Evolutionary conservation across 1,139 yeast genomes (phyloP).

Genomic region (Geotrichum macrosporum): DNA sequence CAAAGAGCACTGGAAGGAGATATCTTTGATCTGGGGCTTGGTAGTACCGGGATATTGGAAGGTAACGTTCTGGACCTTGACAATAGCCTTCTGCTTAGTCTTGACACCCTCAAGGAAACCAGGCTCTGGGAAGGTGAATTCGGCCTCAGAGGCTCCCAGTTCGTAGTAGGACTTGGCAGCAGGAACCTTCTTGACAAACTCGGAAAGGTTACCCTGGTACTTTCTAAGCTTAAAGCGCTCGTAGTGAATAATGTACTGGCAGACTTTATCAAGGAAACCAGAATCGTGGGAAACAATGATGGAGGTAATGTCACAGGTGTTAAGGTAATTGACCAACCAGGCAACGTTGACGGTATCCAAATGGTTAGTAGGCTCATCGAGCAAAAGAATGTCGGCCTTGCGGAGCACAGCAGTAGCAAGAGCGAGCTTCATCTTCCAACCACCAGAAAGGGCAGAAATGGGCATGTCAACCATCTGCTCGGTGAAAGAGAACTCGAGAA

Average conservation of each 20-base stretch:
- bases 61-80: constrained; percentile 91
- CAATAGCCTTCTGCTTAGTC: constrained; percentile 99
- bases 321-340: constrained; percentile 98
- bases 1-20: constrained; percentile 96
- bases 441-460: constrained; percentile 96
- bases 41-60: constrained; percentile 99
- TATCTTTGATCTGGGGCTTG: constrained; percentile 86
- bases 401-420: constrained; percentile 98
- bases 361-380: constrained; percentile 99
- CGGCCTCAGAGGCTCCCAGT: constrained; percentile 94
- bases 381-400: constrained; percentile 95
- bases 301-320: constrained; percentile 96
- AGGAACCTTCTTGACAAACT: constrained; percentile 97
- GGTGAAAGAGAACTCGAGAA: constrained; percentile 85
- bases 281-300: constrained; percentile 99
- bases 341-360: constrained; percentile 98
- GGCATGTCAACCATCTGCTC: constrained; percentile 90
- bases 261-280: constrained; percentile 96
- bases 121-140: constrained; percentile 98
- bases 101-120: constrained; percentile 99
- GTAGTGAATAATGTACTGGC: constrained; percentile 98
- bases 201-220: constrained; percentile 99
- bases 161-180: constrained; percentile 98
- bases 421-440: constrained; percentile 99
- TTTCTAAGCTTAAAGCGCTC: constrained; percentile 99